Percentiles rank a stretch among this genome's conserved stretches.
Evolutionary conservation across 2,329 filamentous ascomycete species (phyloP).

Genomic region (Ophiobolus disseminans): DNA sequence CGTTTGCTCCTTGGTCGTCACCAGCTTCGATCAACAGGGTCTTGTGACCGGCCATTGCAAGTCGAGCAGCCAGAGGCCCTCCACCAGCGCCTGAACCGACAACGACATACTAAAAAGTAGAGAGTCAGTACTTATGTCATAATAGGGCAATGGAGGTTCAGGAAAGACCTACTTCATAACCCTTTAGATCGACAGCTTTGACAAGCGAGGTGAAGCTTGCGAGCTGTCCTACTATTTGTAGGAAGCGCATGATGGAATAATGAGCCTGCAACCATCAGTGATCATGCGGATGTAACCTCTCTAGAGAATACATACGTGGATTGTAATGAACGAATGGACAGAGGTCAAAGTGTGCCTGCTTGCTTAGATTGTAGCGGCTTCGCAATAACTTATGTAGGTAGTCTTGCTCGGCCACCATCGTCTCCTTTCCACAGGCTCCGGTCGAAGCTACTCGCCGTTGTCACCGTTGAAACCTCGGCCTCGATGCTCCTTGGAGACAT

Average conservation of each 20-base stretch:
- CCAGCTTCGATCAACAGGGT: constrained; percentile 69
- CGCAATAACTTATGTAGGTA: constrained; percentile 13
- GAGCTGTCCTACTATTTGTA: constrained; percentile 24
- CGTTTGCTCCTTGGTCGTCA: constrained; percentile 61
- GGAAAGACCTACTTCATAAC: constrained; percentile 69
- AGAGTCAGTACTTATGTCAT: too few relatives aligned
- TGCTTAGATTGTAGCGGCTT: constrained; percentile 2
- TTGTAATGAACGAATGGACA: constrained; percentile 16
- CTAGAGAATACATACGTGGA: too few relatives aligned
- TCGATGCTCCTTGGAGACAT: background rate
- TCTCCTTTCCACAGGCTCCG: background rate
- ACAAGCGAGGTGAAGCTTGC: constrained; percentile 31
- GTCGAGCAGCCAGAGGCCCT: constrained; percentile 55
- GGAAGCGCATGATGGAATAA: constrained; percentile 31
- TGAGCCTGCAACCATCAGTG: too few relatives aligned
- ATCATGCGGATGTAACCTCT: too few relatives aligned
- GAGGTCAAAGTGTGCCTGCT: constrained; percentile 21
- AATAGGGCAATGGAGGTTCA: too few relatives aligned
- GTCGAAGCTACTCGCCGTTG: background rate
- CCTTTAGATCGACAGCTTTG: constrained; percentile 37
- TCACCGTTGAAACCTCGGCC: background rate
- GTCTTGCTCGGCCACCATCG: too few relatives aligned
- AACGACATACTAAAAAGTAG: constrained; percentile 67
- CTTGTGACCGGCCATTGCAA: constrained; percentile 66
- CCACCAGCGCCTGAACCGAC: constrained; percentile 59